These are phyloP conservation scores for Ascodesmis nigricans DNA, from an alignment of 495 filamentous ascomycete genomes.

Conservation along the genomic window DNA sequence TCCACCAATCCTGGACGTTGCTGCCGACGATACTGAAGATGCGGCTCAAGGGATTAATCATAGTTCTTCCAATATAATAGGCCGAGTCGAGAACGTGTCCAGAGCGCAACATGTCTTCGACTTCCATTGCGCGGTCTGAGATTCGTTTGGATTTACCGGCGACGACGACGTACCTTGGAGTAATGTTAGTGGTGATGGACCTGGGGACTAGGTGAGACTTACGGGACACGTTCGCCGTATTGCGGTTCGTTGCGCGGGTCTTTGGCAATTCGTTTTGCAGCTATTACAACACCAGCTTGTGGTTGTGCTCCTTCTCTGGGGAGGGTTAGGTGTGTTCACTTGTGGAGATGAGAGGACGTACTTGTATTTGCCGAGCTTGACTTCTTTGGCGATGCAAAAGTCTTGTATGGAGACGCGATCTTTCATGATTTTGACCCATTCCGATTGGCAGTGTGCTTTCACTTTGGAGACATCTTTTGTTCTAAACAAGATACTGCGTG, in stretches of 20 bases:
- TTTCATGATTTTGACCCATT: constrained; percentile 84
- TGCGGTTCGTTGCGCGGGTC: constrained; percentile 79
- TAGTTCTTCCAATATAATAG: constrained; percentile 89
- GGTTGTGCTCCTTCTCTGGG: constrained; percentile 46
- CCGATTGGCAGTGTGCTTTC: constrained; percentile 71
- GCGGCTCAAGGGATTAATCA: constrained; percentile 83
- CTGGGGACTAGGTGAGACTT: neutral
- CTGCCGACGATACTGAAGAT: constrained; percentile 96
- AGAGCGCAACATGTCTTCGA: constrained; percentile 57
- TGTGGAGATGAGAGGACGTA: neutral
- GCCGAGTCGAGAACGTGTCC: constrained; percentile 73
- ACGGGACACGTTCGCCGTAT: constrained; percentile 77
- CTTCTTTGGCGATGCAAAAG: constrained; percentile 84
- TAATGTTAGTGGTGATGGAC: constrained; percentile 2
- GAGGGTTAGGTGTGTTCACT: constrained; percentile 1
- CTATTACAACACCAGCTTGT: constrained; percentile 74
- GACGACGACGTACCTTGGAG: constrained; percentile 50
- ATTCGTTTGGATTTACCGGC: constrained; percentile 72
- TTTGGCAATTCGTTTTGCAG: constrained; percentile 59
- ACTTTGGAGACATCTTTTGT: constrained; percentile 76
- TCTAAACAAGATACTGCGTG: constrained; percentile 47
- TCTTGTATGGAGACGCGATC: constrained; percentile 78
- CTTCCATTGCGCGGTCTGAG: constrained; percentile 74
- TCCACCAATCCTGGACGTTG: constrained; percentile 79
- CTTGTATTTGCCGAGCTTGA: constrained; percentile 65